Evolutionary conservation across 1,284 basidiomycete genomes (phyloP), one percentile per base, ranked within the genome.

Genomic region (Pyrrhoderma lamaoense): DNA sequence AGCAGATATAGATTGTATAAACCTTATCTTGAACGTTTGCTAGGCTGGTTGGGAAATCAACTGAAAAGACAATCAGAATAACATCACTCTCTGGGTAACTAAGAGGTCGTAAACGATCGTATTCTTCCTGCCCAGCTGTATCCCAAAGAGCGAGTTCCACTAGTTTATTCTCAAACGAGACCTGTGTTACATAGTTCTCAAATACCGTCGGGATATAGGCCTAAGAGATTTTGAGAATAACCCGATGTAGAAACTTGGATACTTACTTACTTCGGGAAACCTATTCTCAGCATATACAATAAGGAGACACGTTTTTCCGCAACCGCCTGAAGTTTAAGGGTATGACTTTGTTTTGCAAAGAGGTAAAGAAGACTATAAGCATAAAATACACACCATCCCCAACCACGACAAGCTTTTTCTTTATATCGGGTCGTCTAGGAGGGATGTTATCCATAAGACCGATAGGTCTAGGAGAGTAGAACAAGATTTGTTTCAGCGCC

Each of bases 171-270:
- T 97, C 93, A 60, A 86, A 89, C 39, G 85, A 77, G 47, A 96
- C 85, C 61, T 89, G 82, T 8, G 94, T 95, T 52, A 97, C 89
- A 63, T 93, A 89, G 77, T 94, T 97, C 70, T 99, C 95, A 66
- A 99, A 99, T 7, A 99, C 94, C 18, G 94, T 99, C 21, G 95
- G 94, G 57, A 98, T 89, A 69, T 98, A 98, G 53, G 91, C 85
- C 93, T 96, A 68, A 43, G 36, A 50, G 22, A 18, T 35, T 18
- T 19, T 40, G 38, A 40, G 38, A 8, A 35, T 42, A 25, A 42
- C 16, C 11, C 38, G 36, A 22, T 22, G 31, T 8, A 22, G 48
- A 47, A 40, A 49, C 38, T 54, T 54, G 61, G 58, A 47, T 44
- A 45, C 58, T 62, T 71, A 64, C 70, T 54, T 46, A 95, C 93